phyloP scores from a whole-genome alignment of 169 alveolate genomes.

The Plasmodium relictum region DNA sequence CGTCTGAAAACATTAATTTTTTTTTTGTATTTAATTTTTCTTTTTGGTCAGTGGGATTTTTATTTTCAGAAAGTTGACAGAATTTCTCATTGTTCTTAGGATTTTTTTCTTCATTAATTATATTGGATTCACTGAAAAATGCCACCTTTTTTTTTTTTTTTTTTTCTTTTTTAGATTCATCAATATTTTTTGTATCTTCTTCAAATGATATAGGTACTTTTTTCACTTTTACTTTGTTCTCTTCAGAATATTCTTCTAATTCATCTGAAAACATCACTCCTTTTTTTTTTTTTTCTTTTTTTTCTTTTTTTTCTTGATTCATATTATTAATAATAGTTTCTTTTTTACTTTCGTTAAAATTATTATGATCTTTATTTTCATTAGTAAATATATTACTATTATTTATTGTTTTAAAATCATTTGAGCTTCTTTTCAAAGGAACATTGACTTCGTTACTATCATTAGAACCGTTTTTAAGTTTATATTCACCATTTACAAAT shows the following conservation, averaged over 20 bases:
- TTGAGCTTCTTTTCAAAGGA: slow-evolving; percentile 17
- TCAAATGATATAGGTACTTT: neutral
- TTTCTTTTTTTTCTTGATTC: neutral
- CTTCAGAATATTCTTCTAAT: slow-evolving; percentile 21
- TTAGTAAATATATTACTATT: neutral
- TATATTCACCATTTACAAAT: slow-evolving; percentile 44
- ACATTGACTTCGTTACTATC: slow-evolving; percentile 4
- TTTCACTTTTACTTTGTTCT: neutral
- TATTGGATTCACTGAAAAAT: slow-evolving; percentile 9
- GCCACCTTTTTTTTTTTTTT: slow-evolving; percentile 16
- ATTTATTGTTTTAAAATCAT: slow-evolving; percentile 15
- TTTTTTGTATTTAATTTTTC: slow-evolving; percentile 24
- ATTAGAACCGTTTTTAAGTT: slow-evolving; percentile 49
- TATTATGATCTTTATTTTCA: neutral
- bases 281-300: slow-evolving; percentile 37
- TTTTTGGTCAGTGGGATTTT: slow-evolving; percentile 1
- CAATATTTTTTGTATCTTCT: slow-evolving; percentile 1
- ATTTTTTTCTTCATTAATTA: neutral
- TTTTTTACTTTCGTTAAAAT: neutral
- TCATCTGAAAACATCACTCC: slow-evolving; percentile 49
- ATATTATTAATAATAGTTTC: neutral
- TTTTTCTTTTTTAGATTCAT: slow-evolving; percentile 8
- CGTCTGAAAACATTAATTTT: slow-evolving; percentile 60
- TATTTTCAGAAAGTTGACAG: slow-evolving; percentile 1
- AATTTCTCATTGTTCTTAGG: neutral